These are phyloP conservation scores for Thymus quinquecostatus DNA, from an alignment of 257 asterid genomes.

Conservation along the genomic window DNA sequence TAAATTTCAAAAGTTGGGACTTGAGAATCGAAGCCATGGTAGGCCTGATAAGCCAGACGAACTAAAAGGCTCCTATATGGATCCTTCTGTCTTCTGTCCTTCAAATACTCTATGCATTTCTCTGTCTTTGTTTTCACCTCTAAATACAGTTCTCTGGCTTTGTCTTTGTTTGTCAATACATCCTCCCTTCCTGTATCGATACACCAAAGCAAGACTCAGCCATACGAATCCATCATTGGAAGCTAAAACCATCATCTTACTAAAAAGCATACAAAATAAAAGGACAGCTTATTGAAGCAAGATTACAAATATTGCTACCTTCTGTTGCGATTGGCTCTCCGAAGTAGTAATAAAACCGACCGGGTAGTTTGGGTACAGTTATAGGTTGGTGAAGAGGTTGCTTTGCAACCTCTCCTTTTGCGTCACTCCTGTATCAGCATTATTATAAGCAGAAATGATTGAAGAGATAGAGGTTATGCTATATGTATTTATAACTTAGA, in stretches of 20 bases:
- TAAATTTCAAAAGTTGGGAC: slow-evolving; percentile 55
- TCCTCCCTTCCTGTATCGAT: slow-evolving; percentile 51
- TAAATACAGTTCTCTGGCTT: slow-evolving; percentile 46
- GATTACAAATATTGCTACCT: slow-evolving; percentile 35
- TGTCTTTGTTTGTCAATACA: slow-evolving; percentile 49
- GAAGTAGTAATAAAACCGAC: slow-evolving; percentile 54
- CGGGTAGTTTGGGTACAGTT: slow-evolving; percentile 52
- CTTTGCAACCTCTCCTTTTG: slow-evolving; percentile 52
- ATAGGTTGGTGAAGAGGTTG: slow-evolving; percentile 52
- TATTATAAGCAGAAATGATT: slow-evolving; percentile 1
- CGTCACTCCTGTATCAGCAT: slow-evolving; percentile 37
- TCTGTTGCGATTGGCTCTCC: slow-evolving; percentile 63
- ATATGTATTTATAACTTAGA: too few relatives aligned
- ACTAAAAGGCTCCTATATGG: slow-evolving; percentile 49
- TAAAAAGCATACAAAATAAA: too few relatives aligned
- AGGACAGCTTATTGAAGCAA: not conserved
- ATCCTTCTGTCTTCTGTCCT: slow-evolving; percentile 52
- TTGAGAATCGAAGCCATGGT: slow-evolving; percentile 48
- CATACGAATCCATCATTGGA: too few relatives aligned
- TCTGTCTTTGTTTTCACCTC: slow-evolving; percentile 48
- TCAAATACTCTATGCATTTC: slow-evolving; percentile 47
- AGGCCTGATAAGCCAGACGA: slow-evolving; percentile 52
- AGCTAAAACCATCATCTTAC: too few relatives aligned
- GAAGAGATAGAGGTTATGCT: not conserved
- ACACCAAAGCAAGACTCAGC: not conserved